phyloP scores from a whole-genome alignment of 179 eudicot genomes.

The Beta corolliflora region DNA sequence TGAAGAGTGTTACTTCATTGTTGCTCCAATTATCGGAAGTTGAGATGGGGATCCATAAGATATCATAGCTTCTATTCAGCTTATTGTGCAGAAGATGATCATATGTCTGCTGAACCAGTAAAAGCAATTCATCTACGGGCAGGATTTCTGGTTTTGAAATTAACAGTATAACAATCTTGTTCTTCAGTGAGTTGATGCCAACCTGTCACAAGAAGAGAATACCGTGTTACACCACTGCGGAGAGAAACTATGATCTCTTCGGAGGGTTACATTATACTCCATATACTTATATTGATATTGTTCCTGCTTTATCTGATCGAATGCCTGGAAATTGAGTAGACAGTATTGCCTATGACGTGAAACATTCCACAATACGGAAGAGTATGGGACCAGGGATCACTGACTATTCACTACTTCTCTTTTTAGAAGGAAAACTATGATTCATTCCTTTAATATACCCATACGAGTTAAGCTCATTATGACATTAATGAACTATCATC shows the following conservation, averaged over 20 bases:
- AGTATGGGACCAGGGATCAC: neutral
- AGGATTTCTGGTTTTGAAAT: slow-evolving; percentile 64
- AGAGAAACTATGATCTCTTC: neutral
- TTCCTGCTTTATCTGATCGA: neutral
- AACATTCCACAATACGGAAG: neutral
- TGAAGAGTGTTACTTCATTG: slow-evolving; percentile 38
- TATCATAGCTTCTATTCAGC: slow-evolving; percentile 37
- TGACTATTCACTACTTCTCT: neutral
- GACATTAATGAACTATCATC: too few species aligned
- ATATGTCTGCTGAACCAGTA: slow-evolving; percentile 53
- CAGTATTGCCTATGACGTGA: neutral
- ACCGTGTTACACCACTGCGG: neutral
- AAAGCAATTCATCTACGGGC: slow-evolving; percentile 45
- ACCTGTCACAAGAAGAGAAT: slow-evolving; percentile 35
- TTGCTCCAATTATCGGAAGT: slow-evolving; percentile 46
- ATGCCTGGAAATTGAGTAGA: too few species aligned
- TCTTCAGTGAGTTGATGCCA: slow-evolving; percentile 46
- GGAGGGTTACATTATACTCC: too few species aligned
- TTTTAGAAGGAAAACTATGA: neutral
- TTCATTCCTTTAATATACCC: neutral
- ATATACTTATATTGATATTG: neutral
- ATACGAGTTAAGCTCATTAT: neutral
- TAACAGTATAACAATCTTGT: slow-evolving; percentile 61
- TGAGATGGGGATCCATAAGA: slow-evolving; percentile 68
- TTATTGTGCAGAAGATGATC: slow-evolving; percentile 38